Percentiles rank a stretch among this genome's conserved stretches.
Evolutionary conservation across 73 alveolate species (phyloP).

Genomic region (Paramecium octaurelia): DNA sequence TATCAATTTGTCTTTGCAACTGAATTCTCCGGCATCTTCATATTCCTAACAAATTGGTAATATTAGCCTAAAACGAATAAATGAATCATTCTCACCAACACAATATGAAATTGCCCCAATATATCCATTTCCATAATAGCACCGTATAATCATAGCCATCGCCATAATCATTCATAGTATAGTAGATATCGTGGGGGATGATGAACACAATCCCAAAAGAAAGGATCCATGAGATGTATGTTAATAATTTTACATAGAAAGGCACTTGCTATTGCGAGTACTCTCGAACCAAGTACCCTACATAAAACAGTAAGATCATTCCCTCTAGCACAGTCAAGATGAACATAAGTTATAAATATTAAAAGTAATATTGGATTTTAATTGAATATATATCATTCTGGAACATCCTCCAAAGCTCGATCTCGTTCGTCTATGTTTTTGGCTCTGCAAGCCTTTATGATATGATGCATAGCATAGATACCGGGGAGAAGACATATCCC

Average conservation of each 20-base stretch:
- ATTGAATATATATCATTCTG: neutral
- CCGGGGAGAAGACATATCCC: neutral
- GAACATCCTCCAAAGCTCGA: neutral
- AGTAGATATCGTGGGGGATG: constrained; percentile 56
- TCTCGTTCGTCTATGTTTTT: neutral
- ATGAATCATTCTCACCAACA: neutral
- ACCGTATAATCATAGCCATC: constrained; percentile 8
- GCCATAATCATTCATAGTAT: neutral
- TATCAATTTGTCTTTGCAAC: constrained; percentile 3
- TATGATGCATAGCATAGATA: neutral
- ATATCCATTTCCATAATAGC: constrained; percentile 44
- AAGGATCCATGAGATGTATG: constrained; percentile 52
- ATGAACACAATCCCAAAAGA: constrained; percentile 59
- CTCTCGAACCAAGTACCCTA: constrained; percentile 44
- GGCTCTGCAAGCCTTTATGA: neutral
- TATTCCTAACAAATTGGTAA: constrained; percentile 48
- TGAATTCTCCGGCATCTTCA: constrained; percentile 64
- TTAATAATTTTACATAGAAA: constrained; percentile 8
- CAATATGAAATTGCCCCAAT: constrained; percentile 54
- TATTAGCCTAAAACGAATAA: constrained; percentile 37
- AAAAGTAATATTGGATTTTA: neutral
- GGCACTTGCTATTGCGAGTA: constrained; percentile 40
- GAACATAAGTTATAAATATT: constrained; percentile 19
- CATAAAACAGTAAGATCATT: neutral
- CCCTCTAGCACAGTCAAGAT: constrained; percentile 33